phyloP scores from a whole-genome alignment of 2,329 filamentous ascomycete species.

The Parafenestella ontariensis region DNA sequence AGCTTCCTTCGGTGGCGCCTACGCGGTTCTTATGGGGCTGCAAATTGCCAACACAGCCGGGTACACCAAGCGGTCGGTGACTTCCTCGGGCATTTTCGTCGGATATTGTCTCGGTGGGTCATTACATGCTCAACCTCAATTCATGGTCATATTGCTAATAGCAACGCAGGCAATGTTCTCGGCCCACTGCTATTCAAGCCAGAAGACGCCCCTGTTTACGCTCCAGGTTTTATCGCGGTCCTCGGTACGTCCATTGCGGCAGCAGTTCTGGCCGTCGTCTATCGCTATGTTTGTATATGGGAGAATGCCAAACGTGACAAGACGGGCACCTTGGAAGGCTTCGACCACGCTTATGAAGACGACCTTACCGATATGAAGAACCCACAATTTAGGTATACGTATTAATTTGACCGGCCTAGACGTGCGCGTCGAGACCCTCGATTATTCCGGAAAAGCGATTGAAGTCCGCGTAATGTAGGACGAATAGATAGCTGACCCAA shows the following conservation, averaged over 20 bases:
- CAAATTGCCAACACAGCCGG: constrained; percentile 61
- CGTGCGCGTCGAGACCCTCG: neutral
- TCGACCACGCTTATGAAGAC: constrained; percentile 62
- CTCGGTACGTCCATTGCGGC: constrained; percentile 46
- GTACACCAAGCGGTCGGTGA: constrained; percentile 60
- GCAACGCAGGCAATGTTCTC: constrained; percentile 33
- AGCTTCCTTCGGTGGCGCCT: constrained; percentile 55
- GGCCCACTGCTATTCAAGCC: constrained; percentile 41
- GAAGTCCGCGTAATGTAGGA: too few species aligned
- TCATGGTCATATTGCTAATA: neutral
- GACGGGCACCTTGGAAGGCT: constrained; percentile 55
- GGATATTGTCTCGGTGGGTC: constrained; percentile 58
- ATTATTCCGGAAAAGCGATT: neutral
- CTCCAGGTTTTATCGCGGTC: constrained; percentile 54
- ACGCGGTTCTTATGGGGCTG: constrained; percentile 60
- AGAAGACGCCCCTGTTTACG: constrained; percentile 26
- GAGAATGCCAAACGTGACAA: constrained; percentile 55
- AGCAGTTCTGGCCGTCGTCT: constrained; percentile 51
- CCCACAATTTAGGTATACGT: constrained; percentile 29
- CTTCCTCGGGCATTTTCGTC: constrained; percentile 58
- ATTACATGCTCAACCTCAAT: neutral
- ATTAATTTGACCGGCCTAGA: neutral
- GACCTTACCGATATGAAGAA: constrained; percentile 55
- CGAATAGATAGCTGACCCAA: too few species aligned
- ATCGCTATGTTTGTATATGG: constrained; percentile 55